Percentiles rank a stretch among this genome's conserved stretches.
These are phyloP conservation scores for Casuarina cunninghamiana DNA, from an alignment of 306 rosid species.

Conservation along the genomic window DNA sequence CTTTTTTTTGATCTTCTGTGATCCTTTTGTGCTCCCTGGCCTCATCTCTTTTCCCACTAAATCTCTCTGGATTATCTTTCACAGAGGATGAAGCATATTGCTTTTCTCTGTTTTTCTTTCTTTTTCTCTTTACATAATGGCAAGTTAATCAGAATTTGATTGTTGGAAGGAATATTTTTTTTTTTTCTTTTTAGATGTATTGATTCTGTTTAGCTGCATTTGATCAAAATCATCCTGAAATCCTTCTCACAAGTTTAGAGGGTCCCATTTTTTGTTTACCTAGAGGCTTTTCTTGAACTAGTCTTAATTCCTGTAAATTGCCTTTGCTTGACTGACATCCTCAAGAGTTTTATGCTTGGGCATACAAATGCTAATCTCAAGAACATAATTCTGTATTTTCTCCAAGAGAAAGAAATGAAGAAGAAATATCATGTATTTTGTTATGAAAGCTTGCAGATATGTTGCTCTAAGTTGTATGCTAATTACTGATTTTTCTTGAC, in stretches of 20 bases:
- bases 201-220: background rate
- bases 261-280: background rate
- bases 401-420: background rate
- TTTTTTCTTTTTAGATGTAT: background rate
- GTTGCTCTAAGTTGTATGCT: conserved; percentile 25
- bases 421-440: background rate
- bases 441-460: conserved; percentile 17
- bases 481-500: conserved; percentile 19
- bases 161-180: background rate
- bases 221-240: background rate
- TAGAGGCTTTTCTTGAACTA: background rate
- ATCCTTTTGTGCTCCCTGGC: background rate
- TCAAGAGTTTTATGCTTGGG: background rate
- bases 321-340: background rate
- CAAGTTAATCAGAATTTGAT: background rate
- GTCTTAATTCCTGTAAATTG: background rate
- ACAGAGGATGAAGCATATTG: background rate
- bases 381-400: background rate
- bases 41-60: background rate
- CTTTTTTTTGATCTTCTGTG: background rate
- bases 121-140: background rate
- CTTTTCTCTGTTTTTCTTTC: too few species aligned
- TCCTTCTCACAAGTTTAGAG: background rate
- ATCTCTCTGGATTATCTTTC: background rate
- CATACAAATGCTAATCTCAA: background rate